Evolutionary conservation across 495 filamentous ascomycete genomes (phyloP).

Genomic region (Penicillium mononematosum): DNA sequence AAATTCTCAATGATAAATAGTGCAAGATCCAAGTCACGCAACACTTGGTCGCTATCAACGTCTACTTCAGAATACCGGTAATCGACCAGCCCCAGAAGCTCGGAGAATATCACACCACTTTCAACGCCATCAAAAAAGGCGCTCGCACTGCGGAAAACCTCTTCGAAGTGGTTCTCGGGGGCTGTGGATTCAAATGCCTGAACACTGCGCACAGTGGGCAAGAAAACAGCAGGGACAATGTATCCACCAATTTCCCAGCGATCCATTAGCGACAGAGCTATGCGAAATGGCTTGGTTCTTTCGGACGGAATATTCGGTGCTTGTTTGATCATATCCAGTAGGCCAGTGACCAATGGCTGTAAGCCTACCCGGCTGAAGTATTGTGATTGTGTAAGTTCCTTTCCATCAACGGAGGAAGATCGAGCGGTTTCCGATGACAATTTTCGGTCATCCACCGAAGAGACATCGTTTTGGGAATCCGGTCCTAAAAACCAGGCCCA

Average conservation of each 20-base stretch:
- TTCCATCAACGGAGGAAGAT: slow-evolving; percentile 37
- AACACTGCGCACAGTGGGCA: slow-evolving; percentile 78
- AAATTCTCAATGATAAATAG: slow-evolving; percentile 83
- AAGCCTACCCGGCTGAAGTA: slow-evolving; percentile 84
- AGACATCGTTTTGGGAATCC: slow-evolving; percentile 56
- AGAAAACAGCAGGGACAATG: slow-evolving; percentile 82
- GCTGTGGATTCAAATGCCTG: slow-evolving; percentile 63
- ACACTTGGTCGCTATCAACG: slow-evolving; percentile 47
- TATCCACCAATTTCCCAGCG: slow-evolving; percentile 92
- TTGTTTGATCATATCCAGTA: slow-evolving; percentile 72
- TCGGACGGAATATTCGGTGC: slow-evolving; percentile 58
- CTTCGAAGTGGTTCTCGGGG: slow-evolving; percentile 66
- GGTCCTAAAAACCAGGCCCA: slow-evolving; percentile 98
- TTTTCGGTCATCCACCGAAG: slow-evolving; percentile 46
- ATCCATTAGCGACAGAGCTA: slow-evolving; percentile 95
- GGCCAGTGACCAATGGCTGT: slow-evolving; percentile 66
- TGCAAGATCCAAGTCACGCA: slow-evolving; percentile 60
- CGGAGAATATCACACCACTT: slow-evolving; percentile 85
- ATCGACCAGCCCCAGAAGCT: slow-evolving; percentile 59
- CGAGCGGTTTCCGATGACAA: slow-evolving; percentile 48
- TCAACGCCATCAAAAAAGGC: slow-evolving; percentile 98
- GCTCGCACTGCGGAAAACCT: slow-evolving; percentile 87
- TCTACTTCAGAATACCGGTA: slow-evolving; percentile 31
- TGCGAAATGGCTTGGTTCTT: slow-evolving; percentile 81
- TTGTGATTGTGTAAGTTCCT: slow-evolving; percentile 49